These are phyloP conservation scores for Dactylellina haptotyla DNA, from an alignment of 2,329 filamentous ascomycete species.

Conservation along the genomic window DNA sequence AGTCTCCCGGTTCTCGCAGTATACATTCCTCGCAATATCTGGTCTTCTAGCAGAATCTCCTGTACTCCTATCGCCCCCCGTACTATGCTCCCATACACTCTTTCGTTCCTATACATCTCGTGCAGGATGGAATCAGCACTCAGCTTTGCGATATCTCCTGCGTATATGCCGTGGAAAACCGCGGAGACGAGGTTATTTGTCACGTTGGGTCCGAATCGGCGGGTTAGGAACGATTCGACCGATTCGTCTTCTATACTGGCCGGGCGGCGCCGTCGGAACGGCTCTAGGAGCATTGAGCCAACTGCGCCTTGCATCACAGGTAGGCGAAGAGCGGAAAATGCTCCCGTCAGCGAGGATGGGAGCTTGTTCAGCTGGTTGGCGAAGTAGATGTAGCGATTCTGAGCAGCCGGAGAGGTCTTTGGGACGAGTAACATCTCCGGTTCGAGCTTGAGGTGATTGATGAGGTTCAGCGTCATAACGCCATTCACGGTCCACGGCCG, in stretches of 20 bases:
- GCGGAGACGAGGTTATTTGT: constrained; percentile 80
- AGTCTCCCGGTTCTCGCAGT: constrained; percentile 49
- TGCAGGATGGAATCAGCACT: constrained; percentile 69
- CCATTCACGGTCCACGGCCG: constrained; percentile 70
- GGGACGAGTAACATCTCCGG: constrained; percentile 62
- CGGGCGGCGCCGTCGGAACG: constrained; percentile 59
- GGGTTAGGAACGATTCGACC: constrained; percentile 72
- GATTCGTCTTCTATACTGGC: constrained; percentile 71
- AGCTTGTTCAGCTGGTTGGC: constrained; percentile 79
- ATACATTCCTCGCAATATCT: constrained; percentile 53
- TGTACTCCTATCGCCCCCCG: constrained; percentile 58
- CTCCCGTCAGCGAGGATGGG: constrained; percentile 62
- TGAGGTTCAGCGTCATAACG: constrained; percentile 75
- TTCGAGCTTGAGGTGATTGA: constrained; percentile 62
- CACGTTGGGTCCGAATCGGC: constrained; percentile 67
- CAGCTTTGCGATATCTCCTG: constrained; percentile 83
- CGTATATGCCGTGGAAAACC: constrained; percentile 86
- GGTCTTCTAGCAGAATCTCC: constrained; percentile 58
- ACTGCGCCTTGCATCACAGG: constrained; percentile 68
- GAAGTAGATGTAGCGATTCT: constrained; percentile 85
- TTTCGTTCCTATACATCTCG: constrained; percentile 56
- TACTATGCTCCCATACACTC: constrained; percentile 61
- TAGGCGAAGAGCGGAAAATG: constrained; percentile 64
- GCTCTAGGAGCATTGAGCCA: constrained; percentile 60
- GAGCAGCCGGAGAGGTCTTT: constrained; percentile 66